Evolutionary conservation across 805 yeast genomes (phyloP).

Genomic region (Novakomyces olei): DNA sequence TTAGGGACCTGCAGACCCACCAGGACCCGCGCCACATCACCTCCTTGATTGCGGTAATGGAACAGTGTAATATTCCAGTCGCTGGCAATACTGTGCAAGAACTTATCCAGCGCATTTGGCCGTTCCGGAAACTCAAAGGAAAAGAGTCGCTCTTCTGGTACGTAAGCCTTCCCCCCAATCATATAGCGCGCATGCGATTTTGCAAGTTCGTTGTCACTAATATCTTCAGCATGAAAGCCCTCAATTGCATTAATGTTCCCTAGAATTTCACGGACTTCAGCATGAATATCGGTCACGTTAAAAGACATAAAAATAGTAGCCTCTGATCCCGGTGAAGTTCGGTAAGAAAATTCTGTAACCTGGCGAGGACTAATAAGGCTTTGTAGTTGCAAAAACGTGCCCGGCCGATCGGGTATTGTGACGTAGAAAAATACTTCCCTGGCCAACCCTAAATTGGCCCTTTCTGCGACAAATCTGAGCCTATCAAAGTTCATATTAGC

Average conservation of each 20-base stretch:
- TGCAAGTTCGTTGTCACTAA: constrained; percentile 84
- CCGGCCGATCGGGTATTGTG: constrained; percentile 81
- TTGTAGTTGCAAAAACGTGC: constrained; percentile 64
- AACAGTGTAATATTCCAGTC: constrained; percentile 86
- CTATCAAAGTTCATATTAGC: constrained; percentile 98
- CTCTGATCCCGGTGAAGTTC: constrained; percentile 28
- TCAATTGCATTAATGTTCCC: constrained; percentile 23
- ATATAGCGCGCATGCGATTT: constrained; percentile 89
- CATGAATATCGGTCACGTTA: constrained; percentile 47
- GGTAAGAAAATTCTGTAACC: constrained; percentile 85
- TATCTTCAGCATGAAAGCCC: constrained; percentile 60
- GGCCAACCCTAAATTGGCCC: constrained; percentile 97
- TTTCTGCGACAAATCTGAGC: constrained; percentile 81
- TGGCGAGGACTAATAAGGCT: constrained; percentile 62
- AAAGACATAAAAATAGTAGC: constrained; percentile 82
- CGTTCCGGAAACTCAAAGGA: constrained; percentile 92
- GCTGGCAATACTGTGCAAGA: constrained; percentile 44
- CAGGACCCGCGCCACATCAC: constrained; percentile 78
- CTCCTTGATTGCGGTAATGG: constrained; percentile 93
- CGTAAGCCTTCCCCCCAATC: constrained; percentile 72
- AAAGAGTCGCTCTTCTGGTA: constrained; percentile 53
- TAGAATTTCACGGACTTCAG: constrained; percentile 47
- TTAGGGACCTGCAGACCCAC: constrained; percentile 78
- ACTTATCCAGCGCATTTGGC: constrained; percentile 78
- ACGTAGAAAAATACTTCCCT: constrained; percentile 81